Evolutionary conservation across 805 yeast genomes (phyloP).

Genomic region (Pichia sporocuriosa): DNA sequence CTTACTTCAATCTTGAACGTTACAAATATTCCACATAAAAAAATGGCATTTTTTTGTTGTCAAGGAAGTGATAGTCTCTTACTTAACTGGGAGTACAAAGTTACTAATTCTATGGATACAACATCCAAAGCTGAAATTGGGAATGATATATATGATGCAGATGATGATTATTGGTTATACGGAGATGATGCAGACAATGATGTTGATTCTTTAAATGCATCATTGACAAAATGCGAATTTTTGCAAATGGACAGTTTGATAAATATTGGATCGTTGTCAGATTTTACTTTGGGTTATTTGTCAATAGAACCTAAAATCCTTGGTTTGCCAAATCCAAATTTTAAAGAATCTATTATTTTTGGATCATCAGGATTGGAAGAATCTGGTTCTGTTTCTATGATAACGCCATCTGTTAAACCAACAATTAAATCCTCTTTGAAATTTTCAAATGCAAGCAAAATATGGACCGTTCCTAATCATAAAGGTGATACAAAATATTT

Average conservation of each 20-base stretch:
- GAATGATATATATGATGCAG: conserved; percentile 26
- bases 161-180: conserved; percentile 40
- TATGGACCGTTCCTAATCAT: conserved; percentile 57
- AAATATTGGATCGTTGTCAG: conserved; percentile 69
- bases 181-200: conserved; percentile 15
- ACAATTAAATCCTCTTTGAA: conserved; percentile 57
- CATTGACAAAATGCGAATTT: conserved; percentile 31
- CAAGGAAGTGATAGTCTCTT: conserved; percentile 54
- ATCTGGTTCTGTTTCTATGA: conserved; percentile 50
- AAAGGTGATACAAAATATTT: conserved; percentile 44
- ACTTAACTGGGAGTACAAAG: conserved; percentile 31
- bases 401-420: conserved; percentile 67
- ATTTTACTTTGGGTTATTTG: conserved; percentile 57
- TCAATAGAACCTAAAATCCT: conserved; percentile 48
- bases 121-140: conserved; percentile 12
- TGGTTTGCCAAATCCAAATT: conserved; percentile 64
- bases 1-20: conserved; percentile 34
- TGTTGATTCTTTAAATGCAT: conserved; percentile 8
- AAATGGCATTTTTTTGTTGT: conserved; percentile 53
- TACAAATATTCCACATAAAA: conserved; percentile 33
- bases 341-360: conserved; percentile 58
- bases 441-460: conserved; percentile 63
- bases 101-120: conserved; percentile 18
- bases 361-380: conserved; percentile 60
- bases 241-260: conserved; percentile 45